phyloP scores from a whole-genome alignment of 2,329 filamentous ascomycete species.

The Fusarium sp. region DNA sequence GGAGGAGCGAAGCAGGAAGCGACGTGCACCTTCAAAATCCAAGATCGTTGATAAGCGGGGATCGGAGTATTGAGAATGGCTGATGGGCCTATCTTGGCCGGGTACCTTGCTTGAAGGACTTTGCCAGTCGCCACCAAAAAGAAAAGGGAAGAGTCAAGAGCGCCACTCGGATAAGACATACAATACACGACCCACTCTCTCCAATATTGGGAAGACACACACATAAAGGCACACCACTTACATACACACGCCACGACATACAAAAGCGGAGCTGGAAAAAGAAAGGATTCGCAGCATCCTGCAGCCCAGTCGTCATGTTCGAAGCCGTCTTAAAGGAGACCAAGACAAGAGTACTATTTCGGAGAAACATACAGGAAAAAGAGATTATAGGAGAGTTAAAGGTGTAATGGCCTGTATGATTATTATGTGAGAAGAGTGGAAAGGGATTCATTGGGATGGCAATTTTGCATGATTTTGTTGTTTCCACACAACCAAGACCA shows the following conservation, averaged over 20 bases:
- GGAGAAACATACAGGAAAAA: constrained; percentile 18
- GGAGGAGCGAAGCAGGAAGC: constrained; percentile 58
- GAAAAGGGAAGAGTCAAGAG: constrained; percentile 31
- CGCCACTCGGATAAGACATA: constrained; percentile 44
- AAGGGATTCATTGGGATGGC: constrained; percentile 19
- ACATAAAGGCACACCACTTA: constrained; percentile 25
- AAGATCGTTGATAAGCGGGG: constrained; percentile 53
- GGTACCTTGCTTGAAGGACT: constrained; percentile 45
- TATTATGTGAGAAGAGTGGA: constrained; percentile 21
- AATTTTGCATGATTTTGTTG: constrained; percentile 36
- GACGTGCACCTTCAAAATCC: constrained; percentile 56
- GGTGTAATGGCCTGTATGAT: constrained; percentile 43
- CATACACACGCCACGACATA: constrained; percentile 39
- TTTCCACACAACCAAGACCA: constrained; percentile 30
- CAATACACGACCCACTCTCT: constrained; percentile 29
- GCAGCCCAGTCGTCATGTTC: constrained; percentile 16
- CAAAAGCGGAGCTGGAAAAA: constrained; percentile 32
- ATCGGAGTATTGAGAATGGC: constrained; percentile 47
- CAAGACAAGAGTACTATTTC: constrained; percentile 21
- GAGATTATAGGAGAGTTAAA: constrained; percentile 10
- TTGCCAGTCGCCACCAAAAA: constrained; percentile 23
- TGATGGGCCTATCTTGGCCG: constrained; percentile 20
- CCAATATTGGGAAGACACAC: constrained; percentile 25
- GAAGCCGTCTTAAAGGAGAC: constrained; percentile 20
- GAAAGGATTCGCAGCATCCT: constrained; percentile 23